Evolutionary conservation across 2,329 filamentous ascomycete species (phyloP).

Genomic region (Aspergillus jensenii): DNA sequence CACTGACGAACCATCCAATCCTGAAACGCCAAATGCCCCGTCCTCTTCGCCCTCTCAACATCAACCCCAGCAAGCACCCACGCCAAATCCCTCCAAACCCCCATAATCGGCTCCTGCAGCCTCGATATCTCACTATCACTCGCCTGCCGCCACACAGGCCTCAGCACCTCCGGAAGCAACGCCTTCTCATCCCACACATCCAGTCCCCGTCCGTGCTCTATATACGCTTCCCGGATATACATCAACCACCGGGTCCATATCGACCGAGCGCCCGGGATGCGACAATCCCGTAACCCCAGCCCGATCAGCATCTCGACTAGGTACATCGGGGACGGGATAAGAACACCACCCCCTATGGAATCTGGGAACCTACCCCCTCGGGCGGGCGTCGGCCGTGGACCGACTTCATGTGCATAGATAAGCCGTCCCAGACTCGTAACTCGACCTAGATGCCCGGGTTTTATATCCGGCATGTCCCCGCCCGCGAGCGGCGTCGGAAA

Average conservation of each 20-base stretch:
- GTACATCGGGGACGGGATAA: not conserved
- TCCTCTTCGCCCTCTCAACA: not conserved
- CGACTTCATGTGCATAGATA: not conserved
- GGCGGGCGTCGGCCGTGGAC: not conserved
- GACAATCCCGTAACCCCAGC: not conserved
- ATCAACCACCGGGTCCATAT: not conserved
- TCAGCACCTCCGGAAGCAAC: not conserved
- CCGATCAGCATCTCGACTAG: not conserved
- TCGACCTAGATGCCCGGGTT: not conserved
- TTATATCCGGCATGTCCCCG: not conserved
- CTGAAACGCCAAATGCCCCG: not conserved
- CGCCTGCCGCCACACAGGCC: not conserved
- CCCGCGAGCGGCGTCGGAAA: not conserved
- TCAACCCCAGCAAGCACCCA: not conserved
- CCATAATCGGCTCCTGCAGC: not conserved
- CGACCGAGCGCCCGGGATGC: not conserved
- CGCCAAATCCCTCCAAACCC: not conserved
- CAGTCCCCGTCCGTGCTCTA: not conserved
- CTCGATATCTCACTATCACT: not conserved
- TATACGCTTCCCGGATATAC: not conserved
- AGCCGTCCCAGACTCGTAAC: not conserved
- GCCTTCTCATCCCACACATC: not conserved
- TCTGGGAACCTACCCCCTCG: not conserved
- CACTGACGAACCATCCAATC: not conserved
- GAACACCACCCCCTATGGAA: accelerated